These are phyloP conservation scores for Ophiosphaerella korrae DNA, from an alignment of 2,329 filamentous ascomycete genomes.

Conservation along the genomic window DNA sequence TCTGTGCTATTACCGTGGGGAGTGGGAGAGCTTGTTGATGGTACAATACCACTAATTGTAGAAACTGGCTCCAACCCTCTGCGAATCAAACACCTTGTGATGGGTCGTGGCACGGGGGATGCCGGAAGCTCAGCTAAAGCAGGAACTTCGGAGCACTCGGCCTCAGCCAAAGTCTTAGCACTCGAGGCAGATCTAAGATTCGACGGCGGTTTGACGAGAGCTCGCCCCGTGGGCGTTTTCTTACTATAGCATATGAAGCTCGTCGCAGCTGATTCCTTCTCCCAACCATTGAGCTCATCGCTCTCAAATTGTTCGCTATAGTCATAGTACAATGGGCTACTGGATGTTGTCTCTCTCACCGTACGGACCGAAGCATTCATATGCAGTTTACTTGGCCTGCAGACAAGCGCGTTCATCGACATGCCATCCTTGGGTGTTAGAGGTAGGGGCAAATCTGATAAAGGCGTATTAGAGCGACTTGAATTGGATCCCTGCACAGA, in stretches of 20 bases:
- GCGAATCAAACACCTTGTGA: constrained; percentile 41
- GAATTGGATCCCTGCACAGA: constrained; percentile 33
- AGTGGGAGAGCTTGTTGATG: constrained; percentile 8
- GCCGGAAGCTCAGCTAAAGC: constrained; percentile 36
- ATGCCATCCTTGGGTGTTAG: constrained; percentile 49
- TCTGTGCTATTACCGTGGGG: neutral
- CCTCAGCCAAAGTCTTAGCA: constrained; percentile 1
- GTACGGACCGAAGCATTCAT: constrained; percentile 40
- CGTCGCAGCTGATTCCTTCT: constrained; percentile 30
- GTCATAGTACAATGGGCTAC: constrained; percentile 42
- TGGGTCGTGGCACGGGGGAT: constrained; percentile 38
- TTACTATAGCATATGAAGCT: constrained; percentile 51
- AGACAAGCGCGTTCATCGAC: constrained; percentile 41
- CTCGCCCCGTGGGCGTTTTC: constrained; percentile 48
- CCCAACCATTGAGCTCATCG: constrained; percentile 17
- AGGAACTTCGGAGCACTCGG: constrained; percentile 7
- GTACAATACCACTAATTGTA: constrained; percentile 29
- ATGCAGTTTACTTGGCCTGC: constrained; percentile 17
- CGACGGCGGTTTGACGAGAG: neutral
- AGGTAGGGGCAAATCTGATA: constrained; percentile 52
- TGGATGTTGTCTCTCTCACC: constrained; percentile 24
- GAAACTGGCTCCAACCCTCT: constrained; percentile 34
- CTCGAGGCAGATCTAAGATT: neutral
- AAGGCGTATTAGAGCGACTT: constrained; percentile 46
- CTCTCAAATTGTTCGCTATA: constrained; percentile 46